phyloP scores from a whole-genome alignment of 129 eudicot genomes.

The Gnaphalium uliginosum region DNA sequence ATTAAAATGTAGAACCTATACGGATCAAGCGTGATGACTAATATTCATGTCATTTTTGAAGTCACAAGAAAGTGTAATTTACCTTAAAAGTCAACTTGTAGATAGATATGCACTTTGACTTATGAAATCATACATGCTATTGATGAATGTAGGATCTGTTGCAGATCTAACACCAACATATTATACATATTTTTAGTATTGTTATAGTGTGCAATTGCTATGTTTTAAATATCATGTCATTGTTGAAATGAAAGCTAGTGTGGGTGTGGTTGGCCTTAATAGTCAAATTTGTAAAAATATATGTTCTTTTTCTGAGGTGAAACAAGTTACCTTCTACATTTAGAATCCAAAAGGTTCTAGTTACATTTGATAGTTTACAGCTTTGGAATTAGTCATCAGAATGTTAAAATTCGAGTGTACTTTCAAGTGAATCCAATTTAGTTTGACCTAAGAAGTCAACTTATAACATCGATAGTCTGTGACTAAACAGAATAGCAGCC shows the following conservation, averaged over 20 bases:
- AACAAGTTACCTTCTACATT: background rate
- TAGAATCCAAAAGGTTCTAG: background rate
- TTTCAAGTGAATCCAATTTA: constrained; percentile 1
- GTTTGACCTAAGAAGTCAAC: background rate
- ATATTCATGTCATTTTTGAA: background rate
- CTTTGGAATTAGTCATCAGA: background rate
- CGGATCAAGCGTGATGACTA: background rate
- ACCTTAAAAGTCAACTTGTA: constrained; percentile 16
- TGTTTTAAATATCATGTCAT: background rate
- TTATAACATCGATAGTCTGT: background rate
- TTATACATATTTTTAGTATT: background rate
- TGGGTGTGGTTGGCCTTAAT: background rate
- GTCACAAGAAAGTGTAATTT: background rate
- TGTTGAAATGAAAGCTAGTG: background rate
- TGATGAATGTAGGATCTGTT: background rate
- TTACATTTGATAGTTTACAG: background rate
- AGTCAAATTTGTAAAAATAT: background rate
- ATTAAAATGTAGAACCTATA: background rate
- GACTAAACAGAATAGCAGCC: constrained; percentile 57
- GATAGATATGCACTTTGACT: background rate
- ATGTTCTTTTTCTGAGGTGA: constrained; percentile 6
- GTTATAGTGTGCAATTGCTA: background rate
- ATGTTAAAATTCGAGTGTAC: background rate
- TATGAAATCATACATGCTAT: constrained; percentile 1
- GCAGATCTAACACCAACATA: background rate